Base-by-base conservation (phyloP, 345 rosid species). In the Firmiana major region DNA sequence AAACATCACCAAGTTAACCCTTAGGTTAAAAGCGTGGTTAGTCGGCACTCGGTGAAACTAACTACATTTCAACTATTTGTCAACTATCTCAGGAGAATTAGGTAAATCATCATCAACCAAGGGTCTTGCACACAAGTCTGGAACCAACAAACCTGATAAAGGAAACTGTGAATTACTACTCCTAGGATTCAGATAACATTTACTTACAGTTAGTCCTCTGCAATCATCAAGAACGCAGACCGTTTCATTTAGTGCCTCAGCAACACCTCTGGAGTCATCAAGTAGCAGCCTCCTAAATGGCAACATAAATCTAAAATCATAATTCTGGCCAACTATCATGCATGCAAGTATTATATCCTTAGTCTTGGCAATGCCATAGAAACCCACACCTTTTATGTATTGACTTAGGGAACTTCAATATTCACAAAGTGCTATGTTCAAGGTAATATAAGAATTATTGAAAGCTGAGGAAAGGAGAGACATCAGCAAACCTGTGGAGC, bases 211-310 rank as follows among this genome's bases (percentile, higher is more conserved):
- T 69, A 95, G 81, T 74, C 99, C 98, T 69, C 75, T 84, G 86
- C 98, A 95, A 51, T 91, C 81, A 72, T 89, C 81, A 49, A 54
- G 79, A 64, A 87, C 89, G 68, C 99, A 95, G 73, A 88, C 93
- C 16, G 94, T 93, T 85, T 95, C 99, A 77, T 95, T 95, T 73
- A 95, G 85, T 82, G 86, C 81, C 83, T 95, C 98, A 0, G 78
- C 98, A 63, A 95, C 99, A 74, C 99, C 99, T 85, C 96, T 85
- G 21, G 91, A 86, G 88, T 95, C 99, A 75, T 95, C 98, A 22
- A 85, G 96, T 79, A 95, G 86, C 83, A 93, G 83, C 84, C 99
- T 92, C 98, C 99, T 95, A 69, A 60, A 84, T 62, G 40, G 75
- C n/a, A 64, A 63, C 34, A 77, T 64, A 21, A 82, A 59, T 75